A percentile compares a stretch with the other conserved stretches of the same genome.
Conservation (phyloP, 106 monocot species). For the Phalaenopsis aphrodite region DNA sequence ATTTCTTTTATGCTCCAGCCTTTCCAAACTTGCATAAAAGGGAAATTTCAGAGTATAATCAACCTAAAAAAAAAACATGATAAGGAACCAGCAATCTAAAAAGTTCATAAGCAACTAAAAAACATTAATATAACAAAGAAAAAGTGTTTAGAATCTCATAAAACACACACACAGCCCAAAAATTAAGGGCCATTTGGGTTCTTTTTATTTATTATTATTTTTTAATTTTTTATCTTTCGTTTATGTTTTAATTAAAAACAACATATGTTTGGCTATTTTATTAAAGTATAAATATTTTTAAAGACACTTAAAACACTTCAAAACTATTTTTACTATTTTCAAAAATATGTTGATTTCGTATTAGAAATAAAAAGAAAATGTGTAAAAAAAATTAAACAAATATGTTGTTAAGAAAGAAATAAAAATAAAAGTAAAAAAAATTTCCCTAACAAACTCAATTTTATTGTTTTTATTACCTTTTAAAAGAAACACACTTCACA, state of each 20-base stretch:
- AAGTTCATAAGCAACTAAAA: background rate
- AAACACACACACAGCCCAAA: background rate
- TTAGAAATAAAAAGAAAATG: too few relatives aligned
- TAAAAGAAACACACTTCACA: too few relatives aligned
- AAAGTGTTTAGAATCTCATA: too few relatives aligned
- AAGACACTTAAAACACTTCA: background rate
- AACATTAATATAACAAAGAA: background rate
- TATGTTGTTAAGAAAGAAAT: background rate
- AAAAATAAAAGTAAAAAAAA: too few relatives aligned
- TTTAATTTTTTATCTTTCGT: too few relatives aligned
- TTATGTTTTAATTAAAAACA: too few relatives aligned
- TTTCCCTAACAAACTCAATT: too few relatives aligned
- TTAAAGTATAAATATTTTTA: background rate
- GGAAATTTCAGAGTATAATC: conserved; percentile 62
- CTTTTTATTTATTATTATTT: too few relatives aligned
- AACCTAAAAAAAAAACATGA: conserved; percentile 32
- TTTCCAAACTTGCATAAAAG: conserved; percentile 55
- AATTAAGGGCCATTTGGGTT: background rate
- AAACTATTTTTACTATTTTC: too few relatives aligned
- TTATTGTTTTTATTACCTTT: too few relatives aligned
- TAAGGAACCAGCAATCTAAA: background rate
- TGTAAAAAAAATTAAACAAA: background rate
- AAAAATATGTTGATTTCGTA: too few relatives aligned
- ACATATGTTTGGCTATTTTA: too few relatives aligned
- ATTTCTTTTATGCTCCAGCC: conserved; percentile 74